phyloP scores from a whole-genome alignment of 495 filamentous ascomycete species.

The Xylaria longipes region DNA sequence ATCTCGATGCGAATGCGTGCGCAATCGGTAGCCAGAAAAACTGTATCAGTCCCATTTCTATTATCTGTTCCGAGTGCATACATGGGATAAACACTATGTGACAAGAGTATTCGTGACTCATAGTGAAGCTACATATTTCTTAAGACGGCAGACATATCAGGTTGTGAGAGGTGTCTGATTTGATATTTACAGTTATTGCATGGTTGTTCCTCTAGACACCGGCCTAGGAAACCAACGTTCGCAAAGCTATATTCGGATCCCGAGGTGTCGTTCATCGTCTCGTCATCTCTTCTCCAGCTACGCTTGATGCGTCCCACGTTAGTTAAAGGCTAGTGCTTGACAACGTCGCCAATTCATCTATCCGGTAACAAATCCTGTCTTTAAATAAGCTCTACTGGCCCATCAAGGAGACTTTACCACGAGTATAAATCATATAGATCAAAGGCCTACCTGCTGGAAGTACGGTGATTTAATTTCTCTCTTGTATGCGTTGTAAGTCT shows the following conservation, averaged over 20 bases:
- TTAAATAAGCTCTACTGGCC: background rate
- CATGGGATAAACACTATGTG: background rate
- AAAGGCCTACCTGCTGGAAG: background rate
- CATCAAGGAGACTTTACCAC: background rate
- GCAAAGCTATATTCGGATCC: background rate
- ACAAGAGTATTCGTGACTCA: background rate
- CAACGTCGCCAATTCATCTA: background rate
- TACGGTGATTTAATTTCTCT: background rate
- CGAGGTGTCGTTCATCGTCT: background rate
- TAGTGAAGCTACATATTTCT: background rate
- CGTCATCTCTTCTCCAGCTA: background rate
- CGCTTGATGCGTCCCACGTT: background rate
- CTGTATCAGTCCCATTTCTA: constrained; percentile 8
- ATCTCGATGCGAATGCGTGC: constrained; percentile 16
- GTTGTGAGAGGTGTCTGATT: background rate
- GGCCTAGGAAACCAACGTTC: background rate
- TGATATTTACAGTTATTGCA: too few relatives aligned
- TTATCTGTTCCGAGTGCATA: background rate
- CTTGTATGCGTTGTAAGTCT: background rate
- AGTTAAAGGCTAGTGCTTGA: too few relatives aligned
- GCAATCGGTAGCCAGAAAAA: constrained; percentile 23
- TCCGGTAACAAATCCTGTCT: background rate
- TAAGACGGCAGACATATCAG: background rate
- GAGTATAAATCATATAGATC: background rate
- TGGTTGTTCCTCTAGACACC: background rate